phyloP scores from a whole-genome alignment of 2,329 filamentous ascomycete species.

The Drechslerella stenobrocha region DNA sequence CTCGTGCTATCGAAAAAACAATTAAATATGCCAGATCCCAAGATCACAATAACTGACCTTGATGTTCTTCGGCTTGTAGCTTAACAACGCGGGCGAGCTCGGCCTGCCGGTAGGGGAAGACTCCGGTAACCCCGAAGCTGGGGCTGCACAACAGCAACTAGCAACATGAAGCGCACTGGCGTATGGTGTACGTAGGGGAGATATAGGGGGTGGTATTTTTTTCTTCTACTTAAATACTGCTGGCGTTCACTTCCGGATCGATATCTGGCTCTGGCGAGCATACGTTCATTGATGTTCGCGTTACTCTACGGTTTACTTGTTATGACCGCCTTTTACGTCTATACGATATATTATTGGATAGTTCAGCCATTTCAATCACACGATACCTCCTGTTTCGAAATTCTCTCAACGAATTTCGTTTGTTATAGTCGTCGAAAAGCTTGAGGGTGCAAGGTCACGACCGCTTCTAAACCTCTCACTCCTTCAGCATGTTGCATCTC shows the following conservation, averaged over 20 bases:
- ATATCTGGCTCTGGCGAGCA: background rate
- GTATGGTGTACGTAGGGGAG: background rate
- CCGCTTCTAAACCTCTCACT: too few species aligned
- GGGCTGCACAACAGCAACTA: background rate
- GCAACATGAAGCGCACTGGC: too few species aligned
- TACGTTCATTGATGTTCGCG: background rate
- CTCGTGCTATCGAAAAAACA: too few species aligned
- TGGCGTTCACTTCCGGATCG: background rate
- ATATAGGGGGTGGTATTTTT: background rate
- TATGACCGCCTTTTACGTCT: background rate
- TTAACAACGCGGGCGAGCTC: background rate
- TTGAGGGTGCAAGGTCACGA: too few species aligned
- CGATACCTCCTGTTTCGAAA: conserved; percentile 4
- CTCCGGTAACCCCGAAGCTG: background rate
- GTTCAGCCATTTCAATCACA: background rate
- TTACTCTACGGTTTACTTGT: background rate
- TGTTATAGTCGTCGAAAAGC: too few species aligned
- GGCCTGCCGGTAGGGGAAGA: background rate
- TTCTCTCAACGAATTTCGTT: background rate
- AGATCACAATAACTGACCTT: background rate
- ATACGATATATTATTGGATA: conserved; percentile 6
- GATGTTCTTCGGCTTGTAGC: background rate
- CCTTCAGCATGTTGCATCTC: too few species aligned
- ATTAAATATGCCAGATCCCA: background rate
- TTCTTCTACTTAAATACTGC: background rate